phyloP scores from a whole-genome alignment of 1,139 yeast genomes.

The Saccharomycopsis hybrid region DNA sequence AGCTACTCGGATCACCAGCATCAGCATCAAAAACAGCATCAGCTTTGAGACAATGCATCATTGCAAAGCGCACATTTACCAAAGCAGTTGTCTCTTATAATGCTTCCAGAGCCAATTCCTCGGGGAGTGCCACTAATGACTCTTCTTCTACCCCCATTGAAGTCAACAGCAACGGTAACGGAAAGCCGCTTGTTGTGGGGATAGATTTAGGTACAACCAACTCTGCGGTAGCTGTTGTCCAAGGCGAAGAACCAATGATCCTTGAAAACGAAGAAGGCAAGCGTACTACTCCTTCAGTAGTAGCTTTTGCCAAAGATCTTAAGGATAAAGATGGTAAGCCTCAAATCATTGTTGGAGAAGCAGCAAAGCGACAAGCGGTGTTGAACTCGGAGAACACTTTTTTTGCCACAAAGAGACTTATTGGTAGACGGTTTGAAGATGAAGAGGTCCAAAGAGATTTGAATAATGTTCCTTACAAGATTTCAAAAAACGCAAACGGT shows the following conservation, averaged over 20 bases:
- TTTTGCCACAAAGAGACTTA: slow-evolving; percentile 67
- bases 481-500: slow-evolving; percentile 47
- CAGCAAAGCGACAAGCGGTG: slow-evolving; percentile 63
- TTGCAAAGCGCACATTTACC: too few species aligned
- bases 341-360: slow-evolving; percentile 46
- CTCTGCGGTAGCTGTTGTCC: slow-evolving; percentile 69
- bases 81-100: too few species aligned
- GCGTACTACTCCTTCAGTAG: slow-evolving; percentile 69
- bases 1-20: too few species aligned
- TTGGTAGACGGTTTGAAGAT: slow-evolving; percentile 61
- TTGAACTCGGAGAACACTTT: slow-evolving; percentile 64
- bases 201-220: slow-evolving; percentile 79
- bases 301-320: slow-evolving; percentile 43
- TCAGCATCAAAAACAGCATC: too few species aligned
- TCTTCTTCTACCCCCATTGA: too few species aligned
- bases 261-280: slow-evolving; percentile 65
- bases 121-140: too few species aligned
- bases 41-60: too few species aligned
- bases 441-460: slow-evolving; percentile 60
- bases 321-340: slow-evolving; percentile 27
- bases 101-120: too few species aligned
- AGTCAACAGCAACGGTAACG: too few species aligned
- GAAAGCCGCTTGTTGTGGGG: slow-evolving; percentile 65
- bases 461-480: slow-evolving; percentile 46
- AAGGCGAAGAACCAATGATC: slow-evolving; percentile 42